Evolutionary conservation across 2,329 filamentous ascomycete species (phyloP), one percentile per base, ranked within the genome.

Genomic region (Aureobasidium sp.): DNA sequence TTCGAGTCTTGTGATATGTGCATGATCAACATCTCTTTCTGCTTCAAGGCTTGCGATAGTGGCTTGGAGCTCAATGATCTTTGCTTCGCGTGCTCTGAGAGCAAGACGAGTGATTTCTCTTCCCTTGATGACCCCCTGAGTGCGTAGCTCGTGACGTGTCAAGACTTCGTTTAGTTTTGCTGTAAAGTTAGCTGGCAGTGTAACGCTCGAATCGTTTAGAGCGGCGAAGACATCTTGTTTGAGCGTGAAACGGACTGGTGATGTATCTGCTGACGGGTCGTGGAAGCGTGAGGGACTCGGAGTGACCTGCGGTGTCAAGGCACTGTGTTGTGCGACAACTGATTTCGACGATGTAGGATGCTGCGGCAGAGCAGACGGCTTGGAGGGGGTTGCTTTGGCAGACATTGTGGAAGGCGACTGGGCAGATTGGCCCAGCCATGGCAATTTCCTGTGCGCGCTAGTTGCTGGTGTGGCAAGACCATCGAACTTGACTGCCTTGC

Each of bases 51-150:
- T 75, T 5, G 72, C 74, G 79, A 95, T 78, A 67, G 87, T 76
- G 70, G 89, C 77, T 77, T 86, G 81, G 75, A 96, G 75, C 73
- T 89, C 78, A 72, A 80, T 74, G 71, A 88, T 77, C 75, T 85
- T 76, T 71, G 84, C 74, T 77, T 93, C 87, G 66, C 86, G 86
- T 5, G 80, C 78, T 69, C 84, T 85, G 37, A 90, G 69, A 4
- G 81, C 82, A 9, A 82, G 72, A n/a, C 89, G 76, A 3, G 83
- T 81, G 7, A 87, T 82, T 64, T 93, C 88, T 2, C 88, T 78
- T 0, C 87, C 87, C 65, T 81, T 81, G 43, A 79, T 78, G 24
- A 89, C 78, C 0, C 88, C 89, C 67, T 82, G 83, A 0, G 81
- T 79, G 57, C 79, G 81, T 57, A 85, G 74, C 17, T 83, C 81